Conservation (phyloP, 2,329 filamentous ascomycete species). For the Neonectria punicea region DNA sequence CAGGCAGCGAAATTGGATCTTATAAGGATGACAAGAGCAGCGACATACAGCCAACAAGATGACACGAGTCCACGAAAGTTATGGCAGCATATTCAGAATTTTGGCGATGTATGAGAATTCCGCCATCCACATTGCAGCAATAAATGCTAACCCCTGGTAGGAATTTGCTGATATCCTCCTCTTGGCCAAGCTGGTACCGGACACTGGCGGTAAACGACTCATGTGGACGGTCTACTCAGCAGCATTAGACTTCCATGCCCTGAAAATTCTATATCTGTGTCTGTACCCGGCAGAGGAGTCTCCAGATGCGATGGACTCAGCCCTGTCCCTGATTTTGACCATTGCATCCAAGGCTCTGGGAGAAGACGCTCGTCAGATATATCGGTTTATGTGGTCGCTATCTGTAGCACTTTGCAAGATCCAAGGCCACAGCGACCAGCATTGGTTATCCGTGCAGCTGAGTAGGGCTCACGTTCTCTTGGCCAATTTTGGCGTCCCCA, state of each 20-base stretch:
- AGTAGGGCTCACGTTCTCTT: slow-evolving; percentile 23
- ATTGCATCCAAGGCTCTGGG: slow-evolving; percentile 32
- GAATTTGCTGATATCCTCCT: slow-evolving; percentile 36
- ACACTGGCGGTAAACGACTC: slow-evolving; percentile 31
- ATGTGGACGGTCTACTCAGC: slow-evolving; percentile 39
- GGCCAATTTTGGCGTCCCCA: slow-evolving; percentile 32
- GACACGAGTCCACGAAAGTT: slow-evolving; percentile 1
- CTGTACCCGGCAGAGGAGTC: slow-evolving; percentile 8
- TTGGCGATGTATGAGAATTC: slow-evolving; percentile 28
- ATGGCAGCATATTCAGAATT: slow-evolving; percentile 26
- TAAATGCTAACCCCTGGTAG: slow-evolving; percentile 5
- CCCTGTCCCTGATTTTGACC: slow-evolving; percentile 22
- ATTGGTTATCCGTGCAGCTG: slow-evolving; percentile 32
- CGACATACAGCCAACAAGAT: neutral
- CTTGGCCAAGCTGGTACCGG: slow-evolving; percentile 1
- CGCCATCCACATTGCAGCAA: fast-evolving
- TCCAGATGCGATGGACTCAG: neutral
- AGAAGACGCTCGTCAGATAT: slow-evolving; percentile 32
- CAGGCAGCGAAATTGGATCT: slow-evolving; percentile 36
- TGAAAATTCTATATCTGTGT: slow-evolving; percentile 25
- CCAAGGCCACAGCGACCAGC: slow-evolving; percentile 1
- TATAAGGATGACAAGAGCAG: slow-evolving; percentile 24
- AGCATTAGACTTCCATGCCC: slow-evolving; percentile 33
- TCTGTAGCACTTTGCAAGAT: slow-evolving; percentile 32
- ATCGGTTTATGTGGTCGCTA: slow-evolving; percentile 38